phyloP scores from a whole-genome alignment of 306 rosid species.

The Boehmeria nivea region DNA sequence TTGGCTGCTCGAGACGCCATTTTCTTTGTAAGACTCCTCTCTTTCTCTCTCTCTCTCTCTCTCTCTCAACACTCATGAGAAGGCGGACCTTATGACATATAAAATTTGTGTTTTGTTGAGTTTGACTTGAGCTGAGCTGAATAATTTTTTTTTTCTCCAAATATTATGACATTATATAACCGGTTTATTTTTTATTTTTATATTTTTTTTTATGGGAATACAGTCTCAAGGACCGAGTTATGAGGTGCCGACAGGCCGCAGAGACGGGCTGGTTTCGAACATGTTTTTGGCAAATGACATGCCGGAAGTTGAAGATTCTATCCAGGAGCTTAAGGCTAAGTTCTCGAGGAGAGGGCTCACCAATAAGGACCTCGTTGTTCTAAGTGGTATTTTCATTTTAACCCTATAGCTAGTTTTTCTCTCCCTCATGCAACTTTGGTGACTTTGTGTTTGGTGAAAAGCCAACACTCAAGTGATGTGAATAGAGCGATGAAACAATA shows the following conservation, averaged over 20 bases:
- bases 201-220: not conserved
- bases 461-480: slow-evolving; percentile 19
- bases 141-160: no score
- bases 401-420: slow-evolving; percentile 20
- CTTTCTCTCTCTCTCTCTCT: no score
- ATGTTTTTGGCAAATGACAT: slow-evolving; percentile 43
- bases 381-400: slow-evolving; percentile 38
- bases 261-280: slow-evolving; percentile 70
- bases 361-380: slow-evolving; percentile 73
- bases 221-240: slow-evolving; percentile 68
- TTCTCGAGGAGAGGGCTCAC: slow-evolving; percentile 55
- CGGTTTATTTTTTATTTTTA: not conserved
- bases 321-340: slow-evolving; percentile 54
- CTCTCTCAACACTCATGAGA: no score
- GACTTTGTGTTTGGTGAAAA: slow-evolving; percentile 53
- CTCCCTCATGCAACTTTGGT: slow-evolving; percentile 50
- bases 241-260: slow-evolving; percentile 66
- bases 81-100: no score
- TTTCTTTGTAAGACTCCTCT: slow-evolving; percentile 31
- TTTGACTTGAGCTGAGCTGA: no score
- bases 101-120: no score
- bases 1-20: slow-evolving; percentile 91
- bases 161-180: no score
- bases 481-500: not conserved
- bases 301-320: slow-evolving; percentile 78